A percentile compares a stretch with the other conserved stretches of the same genome.
These are phyloP conservation scores for Cantharellus cinnabarinus DNA, from an alignment of 768 basidiomycete species.

Conservation along the genomic window DNA sequence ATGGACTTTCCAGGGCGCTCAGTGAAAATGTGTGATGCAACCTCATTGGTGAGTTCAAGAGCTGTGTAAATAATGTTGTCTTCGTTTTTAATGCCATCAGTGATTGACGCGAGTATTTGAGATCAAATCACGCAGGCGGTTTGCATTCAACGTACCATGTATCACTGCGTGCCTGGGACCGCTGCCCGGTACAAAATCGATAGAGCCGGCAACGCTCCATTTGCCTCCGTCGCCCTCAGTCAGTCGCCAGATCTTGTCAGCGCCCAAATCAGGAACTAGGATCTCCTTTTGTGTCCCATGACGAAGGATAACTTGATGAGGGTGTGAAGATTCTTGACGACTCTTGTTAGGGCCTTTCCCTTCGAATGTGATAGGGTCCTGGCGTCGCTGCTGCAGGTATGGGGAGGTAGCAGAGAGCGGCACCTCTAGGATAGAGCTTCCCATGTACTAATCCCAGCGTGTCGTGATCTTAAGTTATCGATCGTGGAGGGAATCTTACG, in stretches of 20 bases:
- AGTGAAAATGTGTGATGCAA: conserved; percentile 35
- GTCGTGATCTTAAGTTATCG: not conserved
- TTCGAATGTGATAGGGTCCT: conserved; percentile 10
- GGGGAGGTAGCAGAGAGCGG: conserved; percentile 32
- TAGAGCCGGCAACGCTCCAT: conserved; percentile 30
- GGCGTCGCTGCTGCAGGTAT: conserved; percentile 19
- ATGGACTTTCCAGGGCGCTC: conserved; percentile 23
- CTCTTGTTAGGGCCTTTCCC: conserved; percentile 37
- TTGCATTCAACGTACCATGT: conserved; percentile 26
- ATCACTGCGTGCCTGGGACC: conserved; percentile 54
- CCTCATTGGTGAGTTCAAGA: conserved; percentile 39
- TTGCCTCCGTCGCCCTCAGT: conserved; percentile 22
- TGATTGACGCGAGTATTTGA: not conserved
- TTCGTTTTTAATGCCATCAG: conserved; percentile 13
- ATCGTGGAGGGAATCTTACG: conserved; percentile 26
- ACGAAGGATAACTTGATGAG: conserved; percentile 42
- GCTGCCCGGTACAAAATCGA: conserved; percentile 32
- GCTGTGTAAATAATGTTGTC: conserved; percentile 45
- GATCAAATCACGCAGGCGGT: too few species aligned
- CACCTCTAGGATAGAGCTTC: conserved; percentile 36
- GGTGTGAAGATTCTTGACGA: conserved; percentile 55
- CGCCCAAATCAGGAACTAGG: conserved; percentile 56
- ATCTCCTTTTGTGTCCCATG: conserved; percentile 33
- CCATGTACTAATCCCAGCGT: conserved; percentile 34
- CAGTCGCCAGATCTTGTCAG: conserved; percentile 43